These are phyloP conservation scores for Wickerhamomyces queroliae DNA, from an alignment of 805 yeast genomes.

Conservation along the genomic window DNA sequence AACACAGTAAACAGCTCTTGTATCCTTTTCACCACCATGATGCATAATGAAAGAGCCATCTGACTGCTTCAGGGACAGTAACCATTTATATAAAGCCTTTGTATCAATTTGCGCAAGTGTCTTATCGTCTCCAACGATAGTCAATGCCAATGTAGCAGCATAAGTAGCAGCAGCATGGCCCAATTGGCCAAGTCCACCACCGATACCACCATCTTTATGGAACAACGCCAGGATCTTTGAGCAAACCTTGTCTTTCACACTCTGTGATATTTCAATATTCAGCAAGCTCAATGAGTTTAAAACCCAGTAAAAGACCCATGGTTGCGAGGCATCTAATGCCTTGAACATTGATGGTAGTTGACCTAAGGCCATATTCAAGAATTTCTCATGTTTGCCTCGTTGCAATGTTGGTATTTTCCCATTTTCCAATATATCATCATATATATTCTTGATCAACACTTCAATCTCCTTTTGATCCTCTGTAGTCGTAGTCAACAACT, in stretches of 20 bases:
- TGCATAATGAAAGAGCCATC: slow-evolving; percentile 82
- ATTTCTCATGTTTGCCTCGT: slow-evolving; percentile 13
- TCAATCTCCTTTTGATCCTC: slow-evolving; percentile 29
- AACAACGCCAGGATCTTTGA: slow-evolving; percentile 26
- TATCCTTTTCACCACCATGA: slow-evolving; percentile 74
- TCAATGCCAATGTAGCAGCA: slow-evolving; percentile 65
- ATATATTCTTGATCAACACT: slow-evolving; percentile 23
- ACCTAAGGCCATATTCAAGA: slow-evolving; percentile 14
- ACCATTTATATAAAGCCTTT: slow-evolving; percentile 51
- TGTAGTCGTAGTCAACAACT: slow-evolving; percentile 30
- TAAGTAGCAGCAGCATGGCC: slow-evolving; percentile 85
- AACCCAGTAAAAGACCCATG: slow-evolving; percentile 90
- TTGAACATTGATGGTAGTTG: slow-evolving; percentile 18
- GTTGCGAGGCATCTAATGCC: slow-evolving; percentile 79
- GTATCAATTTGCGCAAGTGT: slow-evolving; percentile 41
- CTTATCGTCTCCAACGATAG: slow-evolving; percentile 40
- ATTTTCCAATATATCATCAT: slow-evolving; percentile 20
- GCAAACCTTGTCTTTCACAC: slow-evolving; percentile 23
- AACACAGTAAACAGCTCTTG: slow-evolving; percentile 84
- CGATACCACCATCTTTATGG: slow-evolving; percentile 57
- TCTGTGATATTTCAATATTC: slow-evolving; percentile 23
- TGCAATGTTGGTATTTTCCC: slow-evolving; percentile 12
- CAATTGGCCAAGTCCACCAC: slow-evolving; percentile 79
- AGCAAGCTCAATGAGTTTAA: slow-evolving; percentile 46
- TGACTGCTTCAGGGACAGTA: slow-evolving; percentile 49